Base-by-base conservation (phyloP, 768 basidiomycete species). In the Ramaria sp. region DNA sequence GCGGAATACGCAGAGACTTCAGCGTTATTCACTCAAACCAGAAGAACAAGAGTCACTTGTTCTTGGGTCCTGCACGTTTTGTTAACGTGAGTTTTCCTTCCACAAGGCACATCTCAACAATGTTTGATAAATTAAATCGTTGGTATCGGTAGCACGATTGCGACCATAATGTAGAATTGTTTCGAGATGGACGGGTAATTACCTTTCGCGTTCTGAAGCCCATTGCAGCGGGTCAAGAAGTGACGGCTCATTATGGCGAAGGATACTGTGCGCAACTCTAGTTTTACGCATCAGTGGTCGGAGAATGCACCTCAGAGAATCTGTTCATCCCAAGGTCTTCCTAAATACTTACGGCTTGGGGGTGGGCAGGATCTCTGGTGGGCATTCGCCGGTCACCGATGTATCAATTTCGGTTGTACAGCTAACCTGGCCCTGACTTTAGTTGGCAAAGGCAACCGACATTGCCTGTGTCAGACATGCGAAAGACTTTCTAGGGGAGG, bases 21-120 rank as follows among this genome's bases (percentile, higher is more conserved):
- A 91, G 88, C 68, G 90, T 92, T 65, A 91, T 92, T 53, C 89
- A 91, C 69, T 91, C 88, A 34, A 88, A 86, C 65, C 87, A 88
- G 69, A 85, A 89, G 79, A 91, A 91, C 75, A 89, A 88, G 71
- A 92, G 90, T 64, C 88, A 91, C 72, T 75, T 92, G 65, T 91
- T 92, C 73, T 74, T 92, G 67, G 90, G 90, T 10, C 91, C 90
- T 51, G 91, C 90, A 71, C 85, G 90, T 66, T 92, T 92, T 72
- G 90, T 92, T 60, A 92, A 92, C 67, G 90, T 91, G 70, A 78
- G 87, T 72, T 34, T 53, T 47, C 58, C 42, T n/a, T 45, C n/a
- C 39, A 49, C 47, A 34, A 43, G 49, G 34, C 50, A 27, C 19
- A 20, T 10, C 11, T 46, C 20, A 46, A 20, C 10, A 27, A 20